These are phyloP conservation scores for Penicillium tannophilum DNA, from an alignment of 495 filamentous ascomycete species.

Conservation along the genomic window DNA sequence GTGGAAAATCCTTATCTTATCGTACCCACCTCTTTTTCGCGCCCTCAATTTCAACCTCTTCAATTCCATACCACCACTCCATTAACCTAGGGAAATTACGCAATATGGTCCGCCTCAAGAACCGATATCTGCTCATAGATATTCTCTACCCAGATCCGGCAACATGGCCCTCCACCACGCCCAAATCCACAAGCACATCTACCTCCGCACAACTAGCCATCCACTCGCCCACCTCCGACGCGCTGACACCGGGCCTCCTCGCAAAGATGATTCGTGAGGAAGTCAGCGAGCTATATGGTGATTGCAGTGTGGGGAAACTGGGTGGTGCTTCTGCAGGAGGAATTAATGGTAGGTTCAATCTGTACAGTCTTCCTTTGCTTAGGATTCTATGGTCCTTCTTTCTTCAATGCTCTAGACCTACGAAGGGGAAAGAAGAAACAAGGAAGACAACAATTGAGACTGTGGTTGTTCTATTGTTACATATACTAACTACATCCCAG, in stretches of 20 bases:
- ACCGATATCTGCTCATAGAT: constrained; percentile 89
- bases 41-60: background rate
- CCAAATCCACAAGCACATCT: constrained; percentile 6
- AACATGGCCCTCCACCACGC: constrained; percentile 28
- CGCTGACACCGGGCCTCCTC: constrained; percentile 63
- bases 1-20: background rate
- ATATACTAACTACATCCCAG: constrained; percentile 40
- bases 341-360: constrained; percentile 56
- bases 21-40: background rate
- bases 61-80: background rate
- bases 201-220: constrained; percentile 57
- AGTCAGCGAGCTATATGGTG: constrained; percentile 78
- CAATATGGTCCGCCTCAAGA: constrained; percentile 90
- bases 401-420: background rate
- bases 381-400: too few species aligned
- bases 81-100: constrained; percentile 5
- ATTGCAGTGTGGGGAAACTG: constrained; percentile 74
- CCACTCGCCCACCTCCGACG: constrained; percentile 72
- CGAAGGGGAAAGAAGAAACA: background rate
- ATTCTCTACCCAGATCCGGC: constrained; percentile 78
- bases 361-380: background rate
- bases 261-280: constrained; percentile 67
- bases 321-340: constrained; percentile 58
- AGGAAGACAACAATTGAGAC: background rate
- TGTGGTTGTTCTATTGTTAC: background rate